Percentiles rank a stretch among this genome's conserved stretches.
Conservation (phyloP, 2,329 filamentous ascomycete species). For the Helicocarpus griseus region DNA sequence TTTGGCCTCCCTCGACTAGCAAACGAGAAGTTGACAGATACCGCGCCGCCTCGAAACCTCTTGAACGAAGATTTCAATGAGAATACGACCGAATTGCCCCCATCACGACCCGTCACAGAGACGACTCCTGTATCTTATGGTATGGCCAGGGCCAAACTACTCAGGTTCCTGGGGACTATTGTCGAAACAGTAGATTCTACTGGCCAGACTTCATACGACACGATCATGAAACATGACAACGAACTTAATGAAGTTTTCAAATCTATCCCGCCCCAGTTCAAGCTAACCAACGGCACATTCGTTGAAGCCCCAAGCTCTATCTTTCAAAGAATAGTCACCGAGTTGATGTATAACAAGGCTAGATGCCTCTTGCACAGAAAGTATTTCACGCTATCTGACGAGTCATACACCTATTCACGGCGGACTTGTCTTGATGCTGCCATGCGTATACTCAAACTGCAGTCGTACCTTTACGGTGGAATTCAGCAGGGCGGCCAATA, state of each 20-base stretch:
- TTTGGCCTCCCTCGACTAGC: slow-evolving; percentile 30
- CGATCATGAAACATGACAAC: slow-evolving; percentile 15
- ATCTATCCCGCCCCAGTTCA: slow-evolving; percentile 11
- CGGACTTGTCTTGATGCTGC: slow-evolving; percentile 38
- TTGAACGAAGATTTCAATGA: slow-evolving; percentile 32
- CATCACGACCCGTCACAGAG: slow-evolving; percentile 18
- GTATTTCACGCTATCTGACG: slow-evolving; percentile 25
- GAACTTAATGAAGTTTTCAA: slow-evolving; percentile 14
- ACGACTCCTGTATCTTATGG: slow-evolving; percentile 16
- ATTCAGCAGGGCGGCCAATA: slow-evolving; percentile 32
- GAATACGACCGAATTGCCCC: slow-evolving; percentile 21
- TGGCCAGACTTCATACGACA: slow-evolving; percentile 10
- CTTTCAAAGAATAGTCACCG: slow-evolving; percentile 22
- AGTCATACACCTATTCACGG: slow-evolving; percentile 32
- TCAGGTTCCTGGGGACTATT: slow-evolving; percentile 11
- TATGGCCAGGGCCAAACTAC: slow-evolving; percentile 7
- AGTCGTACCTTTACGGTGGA: slow-evolving; percentile 34
- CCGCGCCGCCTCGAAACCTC: slow-evolving; percentile 30
- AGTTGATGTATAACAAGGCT: slow-evolving; percentile 23
- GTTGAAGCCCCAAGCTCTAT: slow-evolving; percentile 6
- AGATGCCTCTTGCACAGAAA: slow-evolving; percentile 28
- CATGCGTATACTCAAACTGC: slow-evolving; percentile 33
- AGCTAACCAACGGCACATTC: slow-evolving; percentile 9
- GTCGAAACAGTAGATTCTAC: slow-evolving; percentile 10
- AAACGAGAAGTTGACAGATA: slow-evolving; percentile 29